Percentiles rank a stretch among this genome's conserved stretches.
Evolutionary conservation across 139 green algal genomes (phyloP).

Genomic region (Pleodorina starrii): DNA sequence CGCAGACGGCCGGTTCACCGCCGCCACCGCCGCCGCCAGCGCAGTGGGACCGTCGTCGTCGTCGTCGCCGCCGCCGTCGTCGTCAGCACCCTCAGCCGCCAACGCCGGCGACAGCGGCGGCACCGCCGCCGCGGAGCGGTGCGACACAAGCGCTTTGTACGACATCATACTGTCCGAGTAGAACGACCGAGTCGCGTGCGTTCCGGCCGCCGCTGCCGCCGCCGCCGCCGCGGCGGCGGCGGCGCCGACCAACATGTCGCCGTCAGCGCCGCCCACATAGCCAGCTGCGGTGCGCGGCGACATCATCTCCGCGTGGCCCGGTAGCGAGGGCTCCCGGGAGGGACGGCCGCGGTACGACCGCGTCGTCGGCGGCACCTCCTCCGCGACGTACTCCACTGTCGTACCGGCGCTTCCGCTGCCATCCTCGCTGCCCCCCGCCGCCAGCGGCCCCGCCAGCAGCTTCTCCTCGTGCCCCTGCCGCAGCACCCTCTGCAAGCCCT

Average conservation of each 20-base stretch:
- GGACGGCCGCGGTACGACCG: not conserved
- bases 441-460: not conserved
- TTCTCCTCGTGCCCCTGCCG: not conserved
- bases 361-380: not conserved
- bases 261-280: not conserved
- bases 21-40: no score
- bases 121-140: not conserved
- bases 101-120: not conserved
- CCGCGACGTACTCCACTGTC: not conserved
- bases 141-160: slow-evolving; percentile 4
- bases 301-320: not conserved
- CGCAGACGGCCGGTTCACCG: no score
- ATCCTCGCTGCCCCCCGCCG: not conserved
- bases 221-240: not conserved
- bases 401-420: slow-evolving; percentile 2
- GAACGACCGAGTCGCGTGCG: not conserved
- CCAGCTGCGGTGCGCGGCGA: not conserved
- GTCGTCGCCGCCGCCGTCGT: no score
- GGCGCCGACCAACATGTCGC: no score
- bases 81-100: not conserved
- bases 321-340: slow-evolving; percentile 3
- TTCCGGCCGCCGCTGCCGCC: not conserved
- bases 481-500: not conserved
- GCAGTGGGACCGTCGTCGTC: no score
- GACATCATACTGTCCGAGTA: not conserved